A percentile compares a stretch with the other conserved stretches of the same genome.
Conservation (phyloP, 192 early-diverging fungal species). For the Gaertneriomyces semiglobifer region DNA sequence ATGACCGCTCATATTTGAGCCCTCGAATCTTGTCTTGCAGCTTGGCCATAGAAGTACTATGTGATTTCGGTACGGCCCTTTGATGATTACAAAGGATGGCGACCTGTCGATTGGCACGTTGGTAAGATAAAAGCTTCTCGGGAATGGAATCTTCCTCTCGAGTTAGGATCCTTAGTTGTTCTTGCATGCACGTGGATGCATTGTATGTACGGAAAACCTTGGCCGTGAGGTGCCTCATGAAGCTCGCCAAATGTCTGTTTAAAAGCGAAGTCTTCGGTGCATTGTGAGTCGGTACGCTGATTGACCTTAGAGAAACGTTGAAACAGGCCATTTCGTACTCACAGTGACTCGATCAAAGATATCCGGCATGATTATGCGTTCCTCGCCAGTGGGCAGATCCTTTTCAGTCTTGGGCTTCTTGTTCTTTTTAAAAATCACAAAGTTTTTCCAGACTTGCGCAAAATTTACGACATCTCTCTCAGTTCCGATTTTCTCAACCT, state of each 20-base stretch:
- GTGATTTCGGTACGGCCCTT: slow-evolving; percentile 76
- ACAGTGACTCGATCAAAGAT: slow-evolving; percentile 86
- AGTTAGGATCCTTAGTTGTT: slow-evolving; percentile 71
- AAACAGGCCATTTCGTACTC: slow-evolving; percentile 14
- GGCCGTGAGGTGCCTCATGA: slow-evolving; percentile 90
- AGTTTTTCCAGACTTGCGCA: slow-evolving; percentile 86
- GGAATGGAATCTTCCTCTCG: slow-evolving; percentile 61
- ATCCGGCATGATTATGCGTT: slow-evolving; percentile 2
- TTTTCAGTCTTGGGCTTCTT: slow-evolving; percentile 62
- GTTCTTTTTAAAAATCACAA: slow-evolving; percentile 77
- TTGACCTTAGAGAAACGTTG: background rate
- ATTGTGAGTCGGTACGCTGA: too few relatives aligned
- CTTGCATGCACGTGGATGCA: slow-evolving; percentile 89
- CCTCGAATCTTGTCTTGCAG: slow-evolving; percentile 84
- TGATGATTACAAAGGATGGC: slow-evolving; percentile 99
- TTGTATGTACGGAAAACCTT: slow-evolving; percentile 99
- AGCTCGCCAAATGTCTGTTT: slow-evolving; percentile 83
- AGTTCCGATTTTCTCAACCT: background rate
- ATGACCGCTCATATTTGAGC: slow-evolving; percentile 81
- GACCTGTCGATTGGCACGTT: slow-evolving; percentile 92
- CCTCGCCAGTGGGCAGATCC: slow-evolving; percentile 57
- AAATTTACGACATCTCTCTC: too few relatives aligned
- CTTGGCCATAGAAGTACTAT: slow-evolving; percentile 70
- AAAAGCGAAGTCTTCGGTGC: slow-evolving; percentile 62
- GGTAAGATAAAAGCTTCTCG: slow-evolving; percentile 90